Conservation (phyloP, 2,329 filamentous ascomycete species). For the Endothia cerciana region DNA sequence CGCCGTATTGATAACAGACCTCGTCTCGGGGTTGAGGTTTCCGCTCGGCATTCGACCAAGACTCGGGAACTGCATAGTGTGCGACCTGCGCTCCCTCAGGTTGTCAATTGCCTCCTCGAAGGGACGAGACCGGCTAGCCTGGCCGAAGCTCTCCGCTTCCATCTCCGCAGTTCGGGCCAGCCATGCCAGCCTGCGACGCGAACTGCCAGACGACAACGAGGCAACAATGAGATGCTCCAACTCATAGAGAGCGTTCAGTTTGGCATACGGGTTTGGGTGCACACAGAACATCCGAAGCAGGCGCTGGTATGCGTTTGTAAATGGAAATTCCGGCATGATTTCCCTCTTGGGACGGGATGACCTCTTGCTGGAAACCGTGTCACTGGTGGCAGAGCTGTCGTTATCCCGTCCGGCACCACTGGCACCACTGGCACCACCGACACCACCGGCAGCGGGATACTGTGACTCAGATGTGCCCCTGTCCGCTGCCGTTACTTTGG, state of each 20-base stretch:
- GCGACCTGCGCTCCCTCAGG: conserved; percentile 68
- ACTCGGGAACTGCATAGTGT: conserved; percentile 51
- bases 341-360: conserved; percentile 38
- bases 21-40: conserved; percentile 46
- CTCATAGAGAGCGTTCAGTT: conserved; percentile 82
- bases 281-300: conserved; percentile 86
- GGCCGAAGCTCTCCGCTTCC: conserved; percentile 24
- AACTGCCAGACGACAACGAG: conserved; percentile 64
- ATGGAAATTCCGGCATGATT: conserved; percentile 68
- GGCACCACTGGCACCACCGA: too few species aligned
- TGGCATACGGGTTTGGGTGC: conserved; percentile 84
- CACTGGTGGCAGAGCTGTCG: conserved; percentile 47
- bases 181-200: conserved; percentile 43
- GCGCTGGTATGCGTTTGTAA: conserved; percentile 76
- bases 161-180: conserved; percentile 37
- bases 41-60: conserved; percentile 30
- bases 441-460: neutral
- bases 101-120: conserved; percentile 72
- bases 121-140: conserved; percentile 45
- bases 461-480: conserved; percentile 34
- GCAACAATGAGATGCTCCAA: conserved; percentile 81
- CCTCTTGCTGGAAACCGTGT: conserved; percentile 41
- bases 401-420: conserved; percentile 34
- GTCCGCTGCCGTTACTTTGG: conserved; percentile 38
- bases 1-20: conserved; percentile 51